Evolutionary conservation across 1,284 basidiomycete genomes (phyloP), one percentile per base, ranked within the genome.

Genomic region (Agaricales sp.): DNA sequence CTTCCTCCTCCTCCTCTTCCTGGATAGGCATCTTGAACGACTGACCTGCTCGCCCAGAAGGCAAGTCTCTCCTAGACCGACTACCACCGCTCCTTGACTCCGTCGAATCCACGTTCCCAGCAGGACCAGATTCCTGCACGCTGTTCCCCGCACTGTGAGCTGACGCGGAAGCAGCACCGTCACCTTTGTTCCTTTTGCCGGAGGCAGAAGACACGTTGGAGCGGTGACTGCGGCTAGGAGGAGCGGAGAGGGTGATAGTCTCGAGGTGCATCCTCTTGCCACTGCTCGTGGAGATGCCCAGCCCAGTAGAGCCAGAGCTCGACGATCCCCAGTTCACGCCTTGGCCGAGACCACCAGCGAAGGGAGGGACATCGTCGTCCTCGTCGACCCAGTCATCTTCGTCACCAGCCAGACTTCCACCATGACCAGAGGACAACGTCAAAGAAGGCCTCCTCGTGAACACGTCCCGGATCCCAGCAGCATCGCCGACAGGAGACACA

Each of bases 341-440:
- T 64, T 90, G 87, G 1, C 87, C 87, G 35, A 90, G 63, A 3
- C 87, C 87, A 45, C 85, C 86, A 12, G 78, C 80, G 63, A 86
- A 89, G n/a, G 75, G 72, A 2, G 80, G 77, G 26, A 77, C 63
- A 54, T 89, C 87, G 20, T 88, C 85, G 39, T 90, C 87, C 56
- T 88, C 84, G 58, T 90, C 87, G 3, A 87, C 80, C 87, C 87
- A 89, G 52, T 89, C 87, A 41, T 80, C 81, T 57, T 89, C 86
- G 57, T 88, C 87, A 4, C 82, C 80, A 50, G 8, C 41, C 8
- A 19, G 13, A 11, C 8, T 43, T 11, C 11, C 18, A 19, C 41
- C 41, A 43, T n/a, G n/a, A 8, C 41, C 20, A 35, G 30, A 11
- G 11, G 30, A 35, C n/a, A 75, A 63, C 54, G 61, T 78, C 45